phyloP scores from a whole-genome alignment of 2,329 filamentous ascomycete genomes.

The Huntiella abstrusa region DNA sequence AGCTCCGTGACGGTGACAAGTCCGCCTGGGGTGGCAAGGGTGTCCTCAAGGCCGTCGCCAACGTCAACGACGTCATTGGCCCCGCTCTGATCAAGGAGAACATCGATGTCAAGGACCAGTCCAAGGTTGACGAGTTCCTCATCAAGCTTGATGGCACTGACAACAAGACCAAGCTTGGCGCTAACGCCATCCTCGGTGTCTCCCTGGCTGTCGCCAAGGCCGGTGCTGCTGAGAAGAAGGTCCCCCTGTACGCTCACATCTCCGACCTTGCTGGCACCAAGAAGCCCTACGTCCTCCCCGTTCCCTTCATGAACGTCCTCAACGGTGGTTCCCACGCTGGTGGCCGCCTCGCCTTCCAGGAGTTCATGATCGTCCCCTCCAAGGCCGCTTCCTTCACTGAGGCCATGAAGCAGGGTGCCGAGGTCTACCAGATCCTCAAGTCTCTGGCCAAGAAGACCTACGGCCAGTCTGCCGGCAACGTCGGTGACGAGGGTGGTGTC shows the following conservation, averaged over 20 bases:
- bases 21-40: constrained; percentile 73
- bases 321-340: constrained; percentile 92
- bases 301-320: constrained; percentile 86
- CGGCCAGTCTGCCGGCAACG: constrained; percentile 94
- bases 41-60: constrained; percentile 68
- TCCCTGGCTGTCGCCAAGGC: constrained; percentile 73
- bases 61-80: constrained; percentile 67
- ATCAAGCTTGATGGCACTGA: constrained; percentile 67
- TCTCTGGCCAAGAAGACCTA: constrained; percentile 97
- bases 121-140: constrained; percentile 66
- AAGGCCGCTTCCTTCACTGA: constrained; percentile 81
- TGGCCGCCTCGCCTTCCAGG: constrained; percentile 86
- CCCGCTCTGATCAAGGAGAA: constrained; percentile 67
- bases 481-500: constrained; percentile 98
- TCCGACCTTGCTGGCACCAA: constrained; percentile 77
- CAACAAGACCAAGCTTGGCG: constrained; percentile 77
- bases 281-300: constrained; percentile 78
- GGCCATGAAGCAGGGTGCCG: constrained; percentile 86
- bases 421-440: constrained; percentile 99
- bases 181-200: constrained; percentile 78
- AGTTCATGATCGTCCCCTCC: constrained; percentile 88
- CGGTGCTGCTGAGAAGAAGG: constrained; percentile 70
- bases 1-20: constrained; percentile 83
- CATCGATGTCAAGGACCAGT: constrained; percentile 74
- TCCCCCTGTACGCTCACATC: constrained; percentile 75